Base-by-base conservation (phyloP, 306 rosid genomes). In the Sicyos edulis region DNA sequence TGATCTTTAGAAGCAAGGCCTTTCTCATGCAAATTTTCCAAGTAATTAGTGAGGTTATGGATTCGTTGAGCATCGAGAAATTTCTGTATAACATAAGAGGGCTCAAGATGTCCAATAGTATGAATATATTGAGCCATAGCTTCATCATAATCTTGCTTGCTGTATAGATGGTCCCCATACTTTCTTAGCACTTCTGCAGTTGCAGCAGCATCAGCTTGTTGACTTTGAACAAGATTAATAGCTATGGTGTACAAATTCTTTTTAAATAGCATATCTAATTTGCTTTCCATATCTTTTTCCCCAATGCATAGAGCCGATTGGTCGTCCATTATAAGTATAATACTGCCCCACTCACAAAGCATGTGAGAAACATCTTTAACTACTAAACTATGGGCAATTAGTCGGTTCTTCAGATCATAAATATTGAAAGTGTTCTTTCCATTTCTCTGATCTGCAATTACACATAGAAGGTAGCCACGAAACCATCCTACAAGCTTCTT, bases 211-310 rank as follows among this genome's bases (percentile, higher is more conserved):
- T 93, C 99, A 2, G 99, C 99, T 81, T 93, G 99, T 75, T 93
- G 99, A 72, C 96, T 90, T 77, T 93, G 97, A 56, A 93, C 99
- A 82, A 93, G 90, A 83, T 91, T 91, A 70, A 93, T 93, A 56
- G 97, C 99, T 16, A 91, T 96, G 4, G 95, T 82, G 80, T 93
- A 93, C 51, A 93, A 82, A 75, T 93, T 93, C 82, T 93, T 93
- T 88, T 91, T 93, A 80, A 93, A 93, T 10, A 93, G 84, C 99
- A 93, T 88, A 77, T 93, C 99, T 81, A 93, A 80, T 82, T 93
- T 93, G 89, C 97, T 93, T 89, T 93, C 99, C 99, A 93, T 93
- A 82, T 93, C 99, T 80, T 93, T 93, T 85, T 93, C 99, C 75
- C 99, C 96, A 65, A 91, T 81, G 80, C 97, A 93, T 62, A 91